These are phyloP conservation scores for Elasticomyces elasticus DNA, from an alignment of 495 filamentous ascomycete species.

Conservation along the genomic window DNA sequence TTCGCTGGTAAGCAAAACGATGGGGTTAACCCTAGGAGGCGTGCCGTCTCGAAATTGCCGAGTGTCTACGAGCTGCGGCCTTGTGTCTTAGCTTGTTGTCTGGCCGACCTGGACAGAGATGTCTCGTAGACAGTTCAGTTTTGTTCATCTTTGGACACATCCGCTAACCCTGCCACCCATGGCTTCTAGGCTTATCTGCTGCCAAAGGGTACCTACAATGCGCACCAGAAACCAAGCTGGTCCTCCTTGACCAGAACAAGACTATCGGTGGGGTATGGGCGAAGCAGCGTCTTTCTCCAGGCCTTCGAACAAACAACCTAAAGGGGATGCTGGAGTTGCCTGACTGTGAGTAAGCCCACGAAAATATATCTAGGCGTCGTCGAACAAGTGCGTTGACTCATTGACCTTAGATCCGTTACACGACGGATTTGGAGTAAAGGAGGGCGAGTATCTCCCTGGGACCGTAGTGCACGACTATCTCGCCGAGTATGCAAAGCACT, in stretches of 20 bases:
- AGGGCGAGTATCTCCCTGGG: conserved; percentile 60
- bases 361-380: no score
- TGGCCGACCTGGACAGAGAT: no score
- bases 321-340: conserved; percentile 21
- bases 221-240: conserved; percentile 1
- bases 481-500: conserved; percentile 49
- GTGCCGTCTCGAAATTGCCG: no score
- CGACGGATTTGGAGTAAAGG: conserved; percentile 45
- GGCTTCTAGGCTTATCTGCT: not conserved
- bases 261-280: conserved; percentile 62
- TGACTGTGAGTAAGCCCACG: no score
- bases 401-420: conserved; percentile 22
- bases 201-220: conserved; percentile 2
- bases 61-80: no score
- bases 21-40: no score
- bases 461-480: conserved; percentile 57
- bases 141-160: no score
- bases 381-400: no score
- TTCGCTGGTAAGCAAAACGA: no score
- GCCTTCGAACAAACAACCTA: conserved; percentile 28
- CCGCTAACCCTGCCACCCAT: not conserved
- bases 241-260: not conserved
- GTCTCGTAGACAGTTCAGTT: no score
- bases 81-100: no score
- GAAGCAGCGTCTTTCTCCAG: conserved; percentile 25